A percentile compares a stretch with the other conserved stretches of the same genome.
These are phyloP conservation scores for Dalbergia cultrata DNA, from an alignment of 306 rosid genomes.

Conservation along the genomic window DNA sequence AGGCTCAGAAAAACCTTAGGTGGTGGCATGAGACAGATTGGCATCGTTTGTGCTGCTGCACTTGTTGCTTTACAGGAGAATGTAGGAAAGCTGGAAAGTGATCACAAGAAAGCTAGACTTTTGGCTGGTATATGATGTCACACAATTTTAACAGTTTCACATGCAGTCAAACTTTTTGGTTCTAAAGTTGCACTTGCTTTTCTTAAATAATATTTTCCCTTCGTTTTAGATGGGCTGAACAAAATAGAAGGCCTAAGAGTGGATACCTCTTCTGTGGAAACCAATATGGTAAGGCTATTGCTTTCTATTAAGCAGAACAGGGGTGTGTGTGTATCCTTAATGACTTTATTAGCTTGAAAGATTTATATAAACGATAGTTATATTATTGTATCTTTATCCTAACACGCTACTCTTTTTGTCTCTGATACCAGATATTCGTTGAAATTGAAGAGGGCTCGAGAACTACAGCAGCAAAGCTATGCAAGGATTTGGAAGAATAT, in stretches of 20 bases:
- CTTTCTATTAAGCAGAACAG: not conserved
- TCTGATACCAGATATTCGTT: slow-evolving; percentile 61
- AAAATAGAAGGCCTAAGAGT: slow-evolving; percentile 69
- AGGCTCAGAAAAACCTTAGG: slow-evolving; percentile 87
- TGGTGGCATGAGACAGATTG: slow-evolving; percentile 96
- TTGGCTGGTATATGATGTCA: slow-evolving; percentile 65
- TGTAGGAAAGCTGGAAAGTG: slow-evolving; percentile 70
- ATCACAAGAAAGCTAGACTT: slow-evolving; percentile 77
- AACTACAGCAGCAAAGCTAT: slow-evolving; percentile 61
- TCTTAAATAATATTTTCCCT: not conserved
- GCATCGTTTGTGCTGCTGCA: slow-evolving; percentile 92
- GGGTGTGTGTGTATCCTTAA: slow-evolving; percentile 5
- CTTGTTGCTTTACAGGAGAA: slow-evolving; percentile 77
- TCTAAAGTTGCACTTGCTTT: not conserved
- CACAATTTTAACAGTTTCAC: not conserved
- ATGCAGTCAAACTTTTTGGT: not conserved
- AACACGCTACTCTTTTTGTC: not conserved
- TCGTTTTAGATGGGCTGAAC: slow-evolving; percentile 64
- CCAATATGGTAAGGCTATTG: slow-evolving; percentile 78
- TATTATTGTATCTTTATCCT: not conserved
- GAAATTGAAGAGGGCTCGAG: slow-evolving; percentile 64
- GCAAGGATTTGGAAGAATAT: slow-evolving; percentile 63
- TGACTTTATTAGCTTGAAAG: not conserved
- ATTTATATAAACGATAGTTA: not conserved
- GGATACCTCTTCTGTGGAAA: slow-evolving; percentile 64